Evolutionary conservation across 352 stramenopile genomes (phyloP).

Genomic region (Blastocystis sp.): DNA sequence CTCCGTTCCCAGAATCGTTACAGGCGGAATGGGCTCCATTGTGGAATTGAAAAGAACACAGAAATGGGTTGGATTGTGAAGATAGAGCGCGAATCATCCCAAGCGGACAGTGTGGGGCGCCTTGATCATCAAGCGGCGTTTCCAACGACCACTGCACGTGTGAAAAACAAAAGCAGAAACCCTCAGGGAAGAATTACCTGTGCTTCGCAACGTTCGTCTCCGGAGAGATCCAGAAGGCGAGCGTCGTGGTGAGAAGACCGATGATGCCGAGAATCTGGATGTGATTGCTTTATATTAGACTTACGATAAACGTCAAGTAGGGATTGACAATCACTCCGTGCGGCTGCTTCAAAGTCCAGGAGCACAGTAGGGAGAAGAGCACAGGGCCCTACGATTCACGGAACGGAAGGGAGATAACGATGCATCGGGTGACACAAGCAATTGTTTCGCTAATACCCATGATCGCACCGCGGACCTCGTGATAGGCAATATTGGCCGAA

Average conservation of each 20-base stretch:
- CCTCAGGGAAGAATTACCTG: no score
- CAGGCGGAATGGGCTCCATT: constrained; percentile 54
- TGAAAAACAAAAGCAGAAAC: no score
- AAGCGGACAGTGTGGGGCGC: not conserved
- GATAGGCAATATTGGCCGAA: constrained; percentile 16
- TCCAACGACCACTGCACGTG: not conserved
- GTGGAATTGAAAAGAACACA: not conserved
- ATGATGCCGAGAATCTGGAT: not conserved
- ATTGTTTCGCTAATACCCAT: constrained; percentile 8
- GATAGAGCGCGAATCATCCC: not conserved
- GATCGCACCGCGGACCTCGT: constrained; percentile 1
- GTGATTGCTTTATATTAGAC: no score
- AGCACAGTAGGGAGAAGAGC: constrained; percentile 7
- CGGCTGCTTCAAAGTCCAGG: not conserved
- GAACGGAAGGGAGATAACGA: not conserved
- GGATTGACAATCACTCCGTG: not conserved
- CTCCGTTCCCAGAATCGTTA: constrained; percentile 70
- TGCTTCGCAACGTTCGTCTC: not conserved
- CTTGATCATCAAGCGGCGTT: constrained; percentile 10
- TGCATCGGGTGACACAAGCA: not conserved
- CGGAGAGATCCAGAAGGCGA: not conserved
- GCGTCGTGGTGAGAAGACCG: not conserved
- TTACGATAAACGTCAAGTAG: not conserved
- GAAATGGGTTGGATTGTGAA: not conserved
- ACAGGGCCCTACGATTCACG: not conserved